Evolutionary conservation across 176 grass and related monocot species (phyloP).

Genomic region (Bothriochloa decipiens): DNA sequence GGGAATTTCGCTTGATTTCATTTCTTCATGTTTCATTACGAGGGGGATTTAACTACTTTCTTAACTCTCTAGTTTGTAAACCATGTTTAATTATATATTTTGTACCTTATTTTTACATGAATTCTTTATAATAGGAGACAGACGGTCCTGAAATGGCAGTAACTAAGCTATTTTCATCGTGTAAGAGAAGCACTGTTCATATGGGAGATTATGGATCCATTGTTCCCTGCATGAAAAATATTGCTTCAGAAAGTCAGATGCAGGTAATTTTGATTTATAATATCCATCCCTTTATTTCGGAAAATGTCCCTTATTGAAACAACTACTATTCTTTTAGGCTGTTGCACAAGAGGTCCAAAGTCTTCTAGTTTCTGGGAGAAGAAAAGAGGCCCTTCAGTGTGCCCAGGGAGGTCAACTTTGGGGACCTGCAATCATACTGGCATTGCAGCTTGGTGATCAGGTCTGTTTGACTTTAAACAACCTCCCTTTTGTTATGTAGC

Average conservation of each 20-base stretch:
- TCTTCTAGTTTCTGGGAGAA: constrained; percentile 94
- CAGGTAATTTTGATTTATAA: constrained; percentile 60
- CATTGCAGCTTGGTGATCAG: constrained; percentile 89
- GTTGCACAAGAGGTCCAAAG: constrained; percentile 88
- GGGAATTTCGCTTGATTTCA: neutral
- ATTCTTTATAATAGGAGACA: constrained; percentile 62
- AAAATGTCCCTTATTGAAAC: constrained; percentile 33
- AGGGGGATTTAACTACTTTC: constrained; percentile 9
- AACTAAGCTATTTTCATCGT: constrained; percentile 89
- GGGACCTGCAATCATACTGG: constrained; percentile 94
- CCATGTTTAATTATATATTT: neutral
- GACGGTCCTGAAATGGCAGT: constrained; percentile 94
- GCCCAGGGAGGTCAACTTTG: constrained; percentile 96
- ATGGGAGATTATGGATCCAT: constrained; percentile 55
- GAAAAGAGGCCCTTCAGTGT: constrained; percentile 87
- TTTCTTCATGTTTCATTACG: neutral
- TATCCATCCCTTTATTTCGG: neutral
- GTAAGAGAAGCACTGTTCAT: constrained; percentile 53
- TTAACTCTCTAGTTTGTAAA: neutral
- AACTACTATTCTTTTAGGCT: constrained; percentile 62
- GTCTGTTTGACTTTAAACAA: constrained; percentile 48
- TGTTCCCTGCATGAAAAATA: constrained; percentile 65
- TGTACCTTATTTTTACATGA: constrained; percentile 13
- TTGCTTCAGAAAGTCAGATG: constrained; percentile 81
- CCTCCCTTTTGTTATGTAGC: constrained; percentile 5